Percentiles rank a stretch among this genome's conserved stretches.
These are phyloP conservation scores for Geosmithia putterillii DNA, from an alignment of 2,329 filamentous ascomycete species.

Conservation along the genomic window DNA sequence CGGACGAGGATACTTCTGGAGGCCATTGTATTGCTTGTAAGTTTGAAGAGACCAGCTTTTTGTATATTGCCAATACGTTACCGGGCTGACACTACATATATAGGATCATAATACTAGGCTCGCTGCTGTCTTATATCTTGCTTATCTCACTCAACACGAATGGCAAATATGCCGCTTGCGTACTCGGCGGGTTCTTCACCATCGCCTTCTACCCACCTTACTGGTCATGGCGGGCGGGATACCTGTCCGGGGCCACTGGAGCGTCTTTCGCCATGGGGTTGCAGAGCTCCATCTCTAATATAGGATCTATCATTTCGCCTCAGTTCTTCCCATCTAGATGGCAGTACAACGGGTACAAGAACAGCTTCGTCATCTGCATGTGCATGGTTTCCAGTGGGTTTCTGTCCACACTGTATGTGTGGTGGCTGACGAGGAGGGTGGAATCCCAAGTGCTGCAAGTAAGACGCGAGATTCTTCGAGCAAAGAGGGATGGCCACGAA, in stretches of 20 bases:
- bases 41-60: background rate
- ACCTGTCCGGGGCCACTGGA: background rate
- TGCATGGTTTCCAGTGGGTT: too few species aligned
- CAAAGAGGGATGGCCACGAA: background rate
- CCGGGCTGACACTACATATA: background rate
- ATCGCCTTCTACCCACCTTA: background rate
- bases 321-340: background rate
- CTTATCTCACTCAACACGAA: background rate
- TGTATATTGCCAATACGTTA: too few species aligned
- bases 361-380: background rate
- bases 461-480: background rate
- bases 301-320: background rate
- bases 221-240: background rate
- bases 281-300: background rate
- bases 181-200: background rate
- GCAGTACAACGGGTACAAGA: background rate
- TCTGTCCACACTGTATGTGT: background rate
- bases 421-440: background rate
- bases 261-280: background rate
- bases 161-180: background rate
- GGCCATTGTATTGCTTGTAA: background rate
- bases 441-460: background rate
- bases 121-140: background rate
- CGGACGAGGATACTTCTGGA: background rate
- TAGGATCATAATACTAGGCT: background rate